Evolutionary conservation across 306 rosid genomes (phyloP), one percentile per base, ranked within the genome.

Genomic region (Albizia julibrissin): DNA sequence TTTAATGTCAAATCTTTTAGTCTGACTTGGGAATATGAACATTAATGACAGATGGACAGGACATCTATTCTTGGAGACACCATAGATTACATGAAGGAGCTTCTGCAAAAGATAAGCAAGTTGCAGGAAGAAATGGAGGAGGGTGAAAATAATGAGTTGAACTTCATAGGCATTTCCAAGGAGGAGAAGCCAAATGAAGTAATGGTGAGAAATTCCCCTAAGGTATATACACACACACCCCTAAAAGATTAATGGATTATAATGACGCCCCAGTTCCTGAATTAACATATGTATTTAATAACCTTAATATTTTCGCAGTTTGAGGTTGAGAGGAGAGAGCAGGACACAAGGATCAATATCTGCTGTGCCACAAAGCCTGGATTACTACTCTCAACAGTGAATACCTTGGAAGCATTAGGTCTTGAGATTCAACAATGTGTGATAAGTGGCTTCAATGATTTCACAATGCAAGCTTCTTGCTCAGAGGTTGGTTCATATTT

Each of bases 1-100:
- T 14, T 27, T 14, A 44, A 10, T 74, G 33, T 54, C 49, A 59
- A 27, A 18, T 33, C 27, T 79, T 58, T 66, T 24, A 79, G 24
- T 77, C 74, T 84, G 24, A 83, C 84, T 72, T 34, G 81, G 58
- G 59, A 64, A 21, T 18, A 62, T 67, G 49, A 49, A 33, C 71
- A 52, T 71, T 62, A 15, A 42, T 62, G 13, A 46, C 77, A 95
- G 99, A 95, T 95, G 99, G 98, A 95, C 88, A 95, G 99, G 86
- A 92, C 99, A 40, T 91, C 99, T 73, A 95, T 95, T 82, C 98
- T 95, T 66, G 99, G 99, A 80, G 99, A 95, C 70, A 91, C 99
- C 47, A 95, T 95, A 80, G 99, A 95, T 79, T 95, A 95, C 84
- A 89, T 95, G 94, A 95, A 95, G 72, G 98, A 95, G 93, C 99